Evolutionary conservation across 2,329 filamentous ascomycete genomes (phyloP), one percentile per base, ranked within the genome.

Genomic region (Monosporascus ibericus): DNA sequence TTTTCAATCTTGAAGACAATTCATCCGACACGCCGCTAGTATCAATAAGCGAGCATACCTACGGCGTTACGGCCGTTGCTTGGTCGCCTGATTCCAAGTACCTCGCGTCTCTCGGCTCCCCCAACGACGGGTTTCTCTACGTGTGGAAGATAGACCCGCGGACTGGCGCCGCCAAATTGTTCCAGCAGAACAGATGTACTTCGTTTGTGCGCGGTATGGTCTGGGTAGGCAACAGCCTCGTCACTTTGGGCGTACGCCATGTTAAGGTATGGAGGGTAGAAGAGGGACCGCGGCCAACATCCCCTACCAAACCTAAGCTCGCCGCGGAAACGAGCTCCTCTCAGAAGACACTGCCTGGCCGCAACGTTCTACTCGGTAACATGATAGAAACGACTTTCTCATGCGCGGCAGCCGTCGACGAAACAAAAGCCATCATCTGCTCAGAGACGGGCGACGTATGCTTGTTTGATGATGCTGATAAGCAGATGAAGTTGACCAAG

Each of bases 101-200:
- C 68, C 79, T 99, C 36, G 94, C 94, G 2, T 95, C 91, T 20
- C 77, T 99, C 14, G 94, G 94, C 27, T 83, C 87, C 18, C 81
- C 88, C 51, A 96, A 96, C 66, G 94, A 99, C 70, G 92, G 92
- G 1, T 97, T 95, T 65, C 77, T 99, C 20, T 95, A 92, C 67
- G 79, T 97, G 27, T 97, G 92, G 92, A 84, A 79, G 60, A 82
- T 96, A 59, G 91, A 95, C 63, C 73, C 86, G n/a, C 87, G 85
- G 48, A 94, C 84, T 9, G 92, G 92, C 18, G 80, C 86, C 20
- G 86, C 91, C 2, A 90, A 79, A 61, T 75, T 97, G 36, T 80
- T 92, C 78, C 67, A 96, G 81, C 77, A 97, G 62, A 84, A 97
- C 70, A 90, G 94, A 67, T 97, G 94, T 71, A 97, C 92, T 6